Evolutionary conservation across 768 basidiomycete genomes (phyloP).

Genomic region (Amyloporia xantha): DNA sequence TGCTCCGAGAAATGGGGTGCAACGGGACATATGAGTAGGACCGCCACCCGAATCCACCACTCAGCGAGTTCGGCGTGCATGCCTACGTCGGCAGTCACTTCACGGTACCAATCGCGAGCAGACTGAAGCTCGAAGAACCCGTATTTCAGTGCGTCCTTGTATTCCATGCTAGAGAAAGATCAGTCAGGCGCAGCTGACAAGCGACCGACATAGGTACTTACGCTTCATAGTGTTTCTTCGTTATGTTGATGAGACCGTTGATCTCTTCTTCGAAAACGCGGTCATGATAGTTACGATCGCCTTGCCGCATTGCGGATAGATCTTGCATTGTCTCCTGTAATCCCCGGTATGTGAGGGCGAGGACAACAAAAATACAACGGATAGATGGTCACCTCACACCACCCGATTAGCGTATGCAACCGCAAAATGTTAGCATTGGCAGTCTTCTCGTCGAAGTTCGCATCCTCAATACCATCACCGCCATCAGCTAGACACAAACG

Average conservation of each 20-base stretch:
- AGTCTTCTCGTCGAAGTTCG: slow-evolving; percentile 98
- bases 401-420: slow-evolving; percentile 81
- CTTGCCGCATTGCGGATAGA: slow-evolving; percentile 62
- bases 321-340: slow-evolving; percentile 78
- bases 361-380: neutral
- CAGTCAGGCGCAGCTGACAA: neutral
- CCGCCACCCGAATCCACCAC: slow-evolving; percentile 78
- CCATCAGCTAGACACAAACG: slow-evolving; percentile 91
- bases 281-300: slow-evolving; percentile 79
- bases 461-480: slow-evolving; percentile 96
- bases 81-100: slow-evolving; percentile 79
- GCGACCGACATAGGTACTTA: slow-evolving; percentile 33
- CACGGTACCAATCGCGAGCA: slow-evolving; percentile 92
- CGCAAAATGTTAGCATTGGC: slow-evolving; percentile 96
- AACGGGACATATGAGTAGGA: slow-evolving; percentile 77
- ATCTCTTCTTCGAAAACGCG: slow-evolving; percentile 87
- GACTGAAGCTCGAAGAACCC: slow-evolving; percentile 96
- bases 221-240: slow-evolving; percentile 77
- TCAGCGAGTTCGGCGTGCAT: slow-evolving; percentile 89
- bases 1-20: slow-evolving; percentile 94
- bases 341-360: neutral
- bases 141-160: slow-evolving; percentile 92
- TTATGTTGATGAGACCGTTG: slow-evolving; percentile 75
- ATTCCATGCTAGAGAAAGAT: slow-evolving; percentile 68
- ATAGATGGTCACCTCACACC: slow-evolving; percentile 70